A percentile compares a stretch with the other conserved stretches of the same genome.
Conservation (phyloP, 768 basidiomycete genomes). For the Kwoniella europaea region DNA sequence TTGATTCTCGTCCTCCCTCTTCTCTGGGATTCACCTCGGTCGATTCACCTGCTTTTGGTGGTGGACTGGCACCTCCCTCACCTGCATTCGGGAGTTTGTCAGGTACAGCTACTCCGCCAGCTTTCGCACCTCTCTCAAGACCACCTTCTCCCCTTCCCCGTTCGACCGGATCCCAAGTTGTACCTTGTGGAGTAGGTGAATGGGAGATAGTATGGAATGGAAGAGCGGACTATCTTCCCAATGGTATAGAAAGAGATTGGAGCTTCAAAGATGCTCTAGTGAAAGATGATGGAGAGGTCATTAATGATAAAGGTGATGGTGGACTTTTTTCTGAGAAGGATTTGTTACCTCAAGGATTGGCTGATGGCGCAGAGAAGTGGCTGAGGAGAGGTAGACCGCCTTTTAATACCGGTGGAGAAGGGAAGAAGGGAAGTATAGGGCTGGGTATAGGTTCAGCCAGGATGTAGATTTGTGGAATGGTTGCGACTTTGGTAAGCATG, state of each 20-base stretch:
- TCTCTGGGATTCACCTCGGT: slow-evolving; percentile 1
- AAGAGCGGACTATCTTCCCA: slow-evolving; percentile 53
- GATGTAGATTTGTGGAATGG: neutral
- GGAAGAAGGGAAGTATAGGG: slow-evolving; percentile 1
- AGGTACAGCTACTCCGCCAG: slow-evolving; percentile 10
- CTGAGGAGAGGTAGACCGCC: slow-evolving; percentile 39
- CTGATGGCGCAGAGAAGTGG: slow-evolving; percentile 46
- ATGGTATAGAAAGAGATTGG: slow-evolving; percentile 58
- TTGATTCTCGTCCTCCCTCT: slow-evolving; percentile 9
- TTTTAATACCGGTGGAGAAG: neutral
- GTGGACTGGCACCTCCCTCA: slow-evolving; percentile 1
- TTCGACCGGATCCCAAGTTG: neutral
- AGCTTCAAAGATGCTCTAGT: slow-evolving; percentile 52
- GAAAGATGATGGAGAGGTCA: slow-evolving; percentile 51
- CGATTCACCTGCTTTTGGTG: neutral
- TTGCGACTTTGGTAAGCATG: neutral
- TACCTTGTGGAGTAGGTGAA: slow-evolving; percentile 46
- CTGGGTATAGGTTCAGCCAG: slow-evolving; percentile 3
- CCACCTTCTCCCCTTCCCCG: neutral
- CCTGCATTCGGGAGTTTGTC: slow-evolving; percentile 3
- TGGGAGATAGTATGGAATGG: slow-evolving; percentile 55
- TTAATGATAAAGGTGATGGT: slow-evolving; percentile 55
- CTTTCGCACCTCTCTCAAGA: slow-evolving; percentile 7
- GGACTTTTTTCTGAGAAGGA: slow-evolving; percentile 31
- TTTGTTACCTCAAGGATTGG: slow-evolving; percentile 48